Percentiles rank a stretch among this genome's conserved stretches.
These are phyloP conservation scores for Ceratobasidium sp. DNA, from an alignment of 1,284 basidiomycete genomes.

Conservation along the genomic window DNA sequence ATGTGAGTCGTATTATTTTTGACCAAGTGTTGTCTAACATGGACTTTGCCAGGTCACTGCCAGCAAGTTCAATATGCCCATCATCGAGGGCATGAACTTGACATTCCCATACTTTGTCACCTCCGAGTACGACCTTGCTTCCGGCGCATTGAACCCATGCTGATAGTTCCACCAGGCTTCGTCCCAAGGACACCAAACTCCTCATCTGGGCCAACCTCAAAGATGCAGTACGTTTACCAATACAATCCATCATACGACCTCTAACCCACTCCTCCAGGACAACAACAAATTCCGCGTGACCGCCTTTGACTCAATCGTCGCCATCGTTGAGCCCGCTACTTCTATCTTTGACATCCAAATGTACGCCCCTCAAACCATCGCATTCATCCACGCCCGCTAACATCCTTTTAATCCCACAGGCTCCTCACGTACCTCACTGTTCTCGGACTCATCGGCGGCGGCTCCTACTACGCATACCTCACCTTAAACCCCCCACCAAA, in stretches of 20 bases:
- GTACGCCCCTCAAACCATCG: constrained; percentile 61
- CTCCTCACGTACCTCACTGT: constrained; percentile 83
- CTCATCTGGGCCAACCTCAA: constrained; percentile 83
- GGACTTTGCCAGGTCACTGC: constrained; percentile 66
- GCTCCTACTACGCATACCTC: constrained; percentile 75
- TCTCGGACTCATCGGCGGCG: constrained; percentile 71
- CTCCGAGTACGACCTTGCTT: constrained; percentile 76
- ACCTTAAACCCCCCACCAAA: constrained; percentile 68
- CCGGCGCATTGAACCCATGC: no score
- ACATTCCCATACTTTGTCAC: constrained; percentile 81
- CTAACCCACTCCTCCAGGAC: constrained; percentile 57
- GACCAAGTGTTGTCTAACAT: constrained; percentile 20
- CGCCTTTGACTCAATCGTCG: constrained; percentile 84
- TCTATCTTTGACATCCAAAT: constrained; percentile 85
- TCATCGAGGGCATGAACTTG: constrained; percentile 65
- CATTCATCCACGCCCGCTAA: constrained; percentile 5
- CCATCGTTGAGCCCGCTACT: constrained; percentile 82
- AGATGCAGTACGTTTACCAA: constrained; percentile 66
- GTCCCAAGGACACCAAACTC: constrained; percentile 56
- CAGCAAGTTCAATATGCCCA: constrained; percentile 69
- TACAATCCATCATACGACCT: background rate
- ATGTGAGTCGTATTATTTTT: constrained; percentile 65
- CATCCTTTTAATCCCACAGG: constrained; percentile 58
- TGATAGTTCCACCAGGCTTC: constrained; percentile 23
- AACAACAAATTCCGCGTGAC: constrained; percentile 68